phyloP scores from a whole-genome alignment of 2,329 filamentous ascomycete genomes.

The Calcarisporium arbuscula region DNA sequence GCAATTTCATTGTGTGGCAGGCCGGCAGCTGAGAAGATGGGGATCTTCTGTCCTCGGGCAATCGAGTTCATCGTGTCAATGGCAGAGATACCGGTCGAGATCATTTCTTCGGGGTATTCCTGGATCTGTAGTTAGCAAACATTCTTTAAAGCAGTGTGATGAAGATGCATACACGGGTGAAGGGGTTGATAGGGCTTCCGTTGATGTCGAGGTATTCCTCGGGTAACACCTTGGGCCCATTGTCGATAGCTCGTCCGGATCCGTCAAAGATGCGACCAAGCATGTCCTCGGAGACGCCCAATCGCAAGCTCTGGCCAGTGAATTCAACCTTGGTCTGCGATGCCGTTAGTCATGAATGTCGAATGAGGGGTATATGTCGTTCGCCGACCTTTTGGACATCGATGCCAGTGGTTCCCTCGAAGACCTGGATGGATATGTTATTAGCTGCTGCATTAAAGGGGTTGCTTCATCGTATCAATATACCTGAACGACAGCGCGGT shows the following conservation, averaged over 20 bases:
- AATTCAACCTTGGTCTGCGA: constrained; percentile 91
- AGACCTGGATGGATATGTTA: constrained; percentile 58
- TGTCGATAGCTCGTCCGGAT: constrained; percentile 96
- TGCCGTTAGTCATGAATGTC: constrained; percentile 18
- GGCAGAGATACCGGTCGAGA: constrained; percentile 97
- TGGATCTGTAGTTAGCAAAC: constrained; percentile 27
- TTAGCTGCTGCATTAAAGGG: constrained; percentile 5
- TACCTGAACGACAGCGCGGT: constrained; percentile 93
- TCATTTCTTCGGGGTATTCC: constrained; percentile 99
- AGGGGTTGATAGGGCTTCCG: constrained; percentile 97
- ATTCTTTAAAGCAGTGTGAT: not conserved
- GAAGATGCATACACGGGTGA: constrained; percentile 64
- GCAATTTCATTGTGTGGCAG: constrained; percentile 99
- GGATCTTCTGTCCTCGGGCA: constrained; percentile 98
- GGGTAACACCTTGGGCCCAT: constrained; percentile 94
- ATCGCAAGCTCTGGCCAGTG: constrained; percentile 92
- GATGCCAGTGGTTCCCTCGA: constrained; percentile 93
- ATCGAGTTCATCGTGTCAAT: constrained; percentile 99
- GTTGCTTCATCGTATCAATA: constrained; percentile 14
- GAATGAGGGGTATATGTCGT: constrained; percentile 4
- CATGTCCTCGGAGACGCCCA: constrained; percentile 99
- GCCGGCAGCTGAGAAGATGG: constrained; percentile 97
- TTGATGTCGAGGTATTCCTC: constrained; percentile 99
- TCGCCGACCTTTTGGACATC: constrained; percentile 90
- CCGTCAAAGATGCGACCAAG: constrained; percentile 97